phyloP scores from a whole-genome alignment of 805 yeast species.

The Barnettozyma pratensis region DNA sequence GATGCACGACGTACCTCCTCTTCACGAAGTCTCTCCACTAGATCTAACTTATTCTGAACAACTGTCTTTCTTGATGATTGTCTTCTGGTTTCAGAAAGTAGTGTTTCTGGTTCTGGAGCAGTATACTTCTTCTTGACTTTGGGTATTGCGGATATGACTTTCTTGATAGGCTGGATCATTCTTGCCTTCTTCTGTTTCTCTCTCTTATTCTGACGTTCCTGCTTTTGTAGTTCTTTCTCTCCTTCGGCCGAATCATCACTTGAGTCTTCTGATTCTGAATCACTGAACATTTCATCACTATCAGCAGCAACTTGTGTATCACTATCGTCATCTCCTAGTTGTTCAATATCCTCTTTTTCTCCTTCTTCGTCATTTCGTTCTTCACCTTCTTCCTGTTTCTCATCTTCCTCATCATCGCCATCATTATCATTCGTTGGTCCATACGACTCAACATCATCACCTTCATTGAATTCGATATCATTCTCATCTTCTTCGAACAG shows the following conservation, averaged over 20 bases:
- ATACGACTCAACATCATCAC: constrained; percentile 18
- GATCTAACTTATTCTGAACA: constrained; percentile 68
- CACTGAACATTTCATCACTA: constrained; percentile 12
- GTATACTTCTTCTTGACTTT: constrained; percentile 28
- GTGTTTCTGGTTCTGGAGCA: constrained; percentile 43
- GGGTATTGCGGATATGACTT: constrained; percentile 21
- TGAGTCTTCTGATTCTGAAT: constrained; percentile 3
- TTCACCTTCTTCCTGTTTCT: constrained; percentile 25
- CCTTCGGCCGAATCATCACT: constrained; percentile 55
- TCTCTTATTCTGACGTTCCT: constrained; percentile 32
- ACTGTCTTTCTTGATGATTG: constrained; percentile 77
- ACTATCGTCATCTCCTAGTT: constrained; percentile 21
- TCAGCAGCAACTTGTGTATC: constrained; percentile 15
- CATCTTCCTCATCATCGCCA: constrained; percentile 27
- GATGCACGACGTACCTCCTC: constrained; percentile 55
- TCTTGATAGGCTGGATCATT: constrained; percentile 30
- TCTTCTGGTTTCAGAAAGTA: constrained; percentile 52
- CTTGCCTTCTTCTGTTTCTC: constrained; percentile 24
- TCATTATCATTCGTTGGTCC: constrained; percentile 27
- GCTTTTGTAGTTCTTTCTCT: constrained; percentile 53
- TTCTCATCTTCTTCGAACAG: constrained; percentile 62
- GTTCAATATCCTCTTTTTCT: constrained; percentile 1
- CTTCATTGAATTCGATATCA: constrained; percentile 41
- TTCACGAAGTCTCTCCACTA: constrained; percentile 63
- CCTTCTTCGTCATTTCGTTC: constrained; percentile 23